Percentiles rank a stretch among this genome's conserved stretches.
These are phyloP conservation scores for Isatis tinctoria DNA, from an alignment of 345 rosid species.

Conservation along the genomic window DNA sequence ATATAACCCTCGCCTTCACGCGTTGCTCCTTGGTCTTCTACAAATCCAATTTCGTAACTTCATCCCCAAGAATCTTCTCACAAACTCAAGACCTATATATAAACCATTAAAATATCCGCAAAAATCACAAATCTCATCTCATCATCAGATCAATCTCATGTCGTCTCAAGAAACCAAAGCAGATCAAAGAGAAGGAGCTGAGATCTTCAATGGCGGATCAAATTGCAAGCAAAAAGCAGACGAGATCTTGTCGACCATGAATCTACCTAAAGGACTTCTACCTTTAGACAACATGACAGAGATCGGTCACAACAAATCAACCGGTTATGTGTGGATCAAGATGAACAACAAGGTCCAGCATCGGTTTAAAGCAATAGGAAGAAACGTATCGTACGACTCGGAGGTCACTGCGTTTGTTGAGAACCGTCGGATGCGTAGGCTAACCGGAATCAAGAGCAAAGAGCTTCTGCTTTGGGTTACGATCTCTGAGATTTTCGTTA, in stretches of 20 bases:
- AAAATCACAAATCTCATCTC: background rate
- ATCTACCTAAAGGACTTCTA: slow-evolving; percentile 51
- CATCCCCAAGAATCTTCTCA: background rate
- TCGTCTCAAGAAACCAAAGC: slow-evolving; percentile 22
- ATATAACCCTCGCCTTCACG: background rate
- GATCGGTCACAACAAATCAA: slow-evolving; percentile 44
- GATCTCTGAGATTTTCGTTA: slow-evolving; percentile 44
- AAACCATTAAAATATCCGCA: background rate
- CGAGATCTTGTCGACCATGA: slow-evolving; percentile 40
- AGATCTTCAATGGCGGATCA: slow-evolving; percentile 43
- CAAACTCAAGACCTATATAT: background rate
- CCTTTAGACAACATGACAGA: slow-evolving; percentile 53
- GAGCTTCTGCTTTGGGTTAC: slow-evolving; percentile 60
- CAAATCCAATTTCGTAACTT: slow-evolving; percentile 1
- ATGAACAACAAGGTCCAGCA: slow-evolving; percentile 41
- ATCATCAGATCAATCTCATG: slow-evolving; percentile 9
- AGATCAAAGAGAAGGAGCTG: slow-evolving; percentile 41
- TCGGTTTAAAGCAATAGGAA: slow-evolving; percentile 36
- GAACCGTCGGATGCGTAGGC: slow-evolving; percentile 42
- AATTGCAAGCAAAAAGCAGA: slow-evolving; percentile 46
- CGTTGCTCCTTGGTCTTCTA: too few species aligned
- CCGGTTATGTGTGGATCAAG: slow-evolving; percentile 68
- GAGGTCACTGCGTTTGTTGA: slow-evolving; percentile 53
- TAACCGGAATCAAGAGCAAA: slow-evolving; percentile 52
- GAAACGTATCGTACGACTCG: slow-evolving; percentile 43